Evolutionary conservation across 108 stramenopile genomes (phyloP), one percentile per base, ranked within the genome.

Genomic region (Schizochytrium sp.): DNA sequence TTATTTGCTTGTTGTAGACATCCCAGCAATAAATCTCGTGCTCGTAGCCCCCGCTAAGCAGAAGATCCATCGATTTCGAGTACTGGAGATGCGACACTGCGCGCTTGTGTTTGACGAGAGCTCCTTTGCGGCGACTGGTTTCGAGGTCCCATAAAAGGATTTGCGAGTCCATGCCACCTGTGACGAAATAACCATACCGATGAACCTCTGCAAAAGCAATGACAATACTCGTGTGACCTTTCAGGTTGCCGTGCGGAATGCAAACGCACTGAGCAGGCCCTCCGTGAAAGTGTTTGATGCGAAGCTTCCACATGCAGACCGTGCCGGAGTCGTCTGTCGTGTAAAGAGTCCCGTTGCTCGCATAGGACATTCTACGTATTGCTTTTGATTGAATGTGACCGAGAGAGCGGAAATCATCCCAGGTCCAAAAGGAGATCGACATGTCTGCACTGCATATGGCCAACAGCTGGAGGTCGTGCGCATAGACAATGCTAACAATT

Each of bases 1-100:
- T 5, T 2, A 83, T 83, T 4, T 83, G 76, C 51, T 83, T 83
- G 23, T 83, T 83, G 51, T 83, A 83, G 6, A 83, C 76, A 53
- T 83, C 76, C 76, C 76, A 83, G 51, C 76, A 47, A 28, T 53
- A 83, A 53, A 83, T 53, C n/a, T 83, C 76, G 76, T 83, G 45
- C 23, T 83, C 76, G 23, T 83, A 83, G 6, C 76, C 76, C 10
- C 43, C 76, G 48, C 48, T 53, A 3, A 83, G 76, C n/a, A 83
- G 1, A 6, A 83, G 51, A 34, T 83, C 76, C 45, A 53, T 47
- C 18, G 76, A 83, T 45, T 47, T 83, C 5, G 48, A 6, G 51
- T 83, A 83, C 6, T 45, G 16, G 45, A 53, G 45, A 53, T 83
- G 51, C 43, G 43, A 83, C 76, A 83, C 76, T 12, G 76, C 76